These are phyloP conservation scores for Kluyveromyces sp. DNA, from an alignment of 1,139 yeast genomes.

Conservation along the genomic window DNA sequence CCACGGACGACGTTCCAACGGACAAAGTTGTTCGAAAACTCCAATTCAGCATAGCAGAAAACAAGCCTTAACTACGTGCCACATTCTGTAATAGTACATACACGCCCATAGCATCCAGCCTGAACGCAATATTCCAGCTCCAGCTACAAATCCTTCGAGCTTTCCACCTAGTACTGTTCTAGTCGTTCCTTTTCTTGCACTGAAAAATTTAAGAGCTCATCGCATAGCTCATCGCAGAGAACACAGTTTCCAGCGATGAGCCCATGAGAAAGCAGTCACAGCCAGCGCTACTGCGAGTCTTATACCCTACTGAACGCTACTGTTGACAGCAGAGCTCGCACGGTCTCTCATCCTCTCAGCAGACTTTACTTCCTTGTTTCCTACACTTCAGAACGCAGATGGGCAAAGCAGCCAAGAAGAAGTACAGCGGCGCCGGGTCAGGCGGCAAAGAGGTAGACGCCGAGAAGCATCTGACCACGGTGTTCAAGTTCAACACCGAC, in stretches of 20 bases:
- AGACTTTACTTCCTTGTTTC: too few relatives aligned
- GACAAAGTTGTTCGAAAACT: conserved; percentile 20
- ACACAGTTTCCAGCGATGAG: neutral
- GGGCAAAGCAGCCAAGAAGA: conserved; percentile 35
- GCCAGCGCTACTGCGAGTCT: neutral
- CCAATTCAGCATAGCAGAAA: conserved; percentile 15
- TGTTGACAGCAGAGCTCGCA: too few relatives aligned
- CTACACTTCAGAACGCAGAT: conserved; percentile 13
- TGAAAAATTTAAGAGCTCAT: conserved; percentile 12
- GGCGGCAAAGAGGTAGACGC: conserved; percentile 51
- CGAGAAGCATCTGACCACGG: conserved; percentile 68
- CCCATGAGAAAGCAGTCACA: neutral
- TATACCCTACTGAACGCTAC: too few relatives aligned
- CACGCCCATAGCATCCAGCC: too few relatives aligned
- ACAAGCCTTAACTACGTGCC: conserved; percentile 4
- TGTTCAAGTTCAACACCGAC: conserved; percentile 92
- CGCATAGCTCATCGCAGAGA: conserved; percentile 2
- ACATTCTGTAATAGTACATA: neutral
- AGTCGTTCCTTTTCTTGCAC: neutral
- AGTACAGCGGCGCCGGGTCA: conserved; percentile 30
- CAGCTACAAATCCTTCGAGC: too few relatives aligned
- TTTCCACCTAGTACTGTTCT: neutral
- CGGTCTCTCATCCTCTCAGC: too few relatives aligned
- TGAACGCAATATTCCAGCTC: too few relatives aligned
- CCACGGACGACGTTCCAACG: conserved; percentile 20